phyloP scores from a whole-genome alignment of 1,139 yeast genomes.

The Pichia sp. region DNA sequence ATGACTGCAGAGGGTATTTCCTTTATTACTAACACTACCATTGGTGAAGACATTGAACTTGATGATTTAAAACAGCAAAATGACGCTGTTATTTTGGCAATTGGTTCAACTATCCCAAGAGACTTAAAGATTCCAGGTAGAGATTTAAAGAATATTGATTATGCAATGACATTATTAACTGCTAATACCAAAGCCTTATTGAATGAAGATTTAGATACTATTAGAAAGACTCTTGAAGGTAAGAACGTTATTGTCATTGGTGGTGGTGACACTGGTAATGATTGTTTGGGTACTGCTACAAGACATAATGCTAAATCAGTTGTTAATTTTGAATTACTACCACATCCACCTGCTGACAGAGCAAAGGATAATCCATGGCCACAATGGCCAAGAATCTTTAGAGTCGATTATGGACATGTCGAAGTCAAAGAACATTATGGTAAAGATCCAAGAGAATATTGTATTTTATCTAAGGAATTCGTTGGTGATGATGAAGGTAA shows the following conservation, averaged over 20 bases:
- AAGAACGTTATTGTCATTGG: constrained; percentile 95
- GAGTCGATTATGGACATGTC: constrained; percentile 96
- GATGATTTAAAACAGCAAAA: constrained; percentile 56
- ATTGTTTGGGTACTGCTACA: constrained; percentile 95
- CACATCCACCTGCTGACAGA: constrained; percentile 82
- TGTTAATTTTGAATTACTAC: constrained; percentile 87
- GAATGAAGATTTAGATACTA: constrained; percentile 73
- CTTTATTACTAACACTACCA: constrained; percentile 67
- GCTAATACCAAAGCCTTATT: constrained; percentile 86
- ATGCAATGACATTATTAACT: constrained; percentile 89
- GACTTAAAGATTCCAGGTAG: constrained; percentile 94
- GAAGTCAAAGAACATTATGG: constrained; percentile 95
- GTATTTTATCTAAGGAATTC: constrained; percentile 91
- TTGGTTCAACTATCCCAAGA: constrained; percentile 95
- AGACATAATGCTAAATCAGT: constrained; percentile 98
- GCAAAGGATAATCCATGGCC: constrained; percentile 99
- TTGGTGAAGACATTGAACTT: constrained; percentile 76
- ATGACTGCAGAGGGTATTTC: constrained; percentile 86
- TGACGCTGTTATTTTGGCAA: constrained; percentile 89
- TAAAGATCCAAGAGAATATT: constrained; percentile 95
- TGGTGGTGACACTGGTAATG: constrained; percentile 99
- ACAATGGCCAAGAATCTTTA: constrained; percentile 97
- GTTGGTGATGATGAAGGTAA: constrained; percentile 92
- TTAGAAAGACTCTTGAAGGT: constrained; percentile 66
- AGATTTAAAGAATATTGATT: constrained; percentile 80